Base-by-base conservation (phyloP, 2,329 filamentous ascomycete genomes). In the Fusarium chlamydosporum region DNA sequence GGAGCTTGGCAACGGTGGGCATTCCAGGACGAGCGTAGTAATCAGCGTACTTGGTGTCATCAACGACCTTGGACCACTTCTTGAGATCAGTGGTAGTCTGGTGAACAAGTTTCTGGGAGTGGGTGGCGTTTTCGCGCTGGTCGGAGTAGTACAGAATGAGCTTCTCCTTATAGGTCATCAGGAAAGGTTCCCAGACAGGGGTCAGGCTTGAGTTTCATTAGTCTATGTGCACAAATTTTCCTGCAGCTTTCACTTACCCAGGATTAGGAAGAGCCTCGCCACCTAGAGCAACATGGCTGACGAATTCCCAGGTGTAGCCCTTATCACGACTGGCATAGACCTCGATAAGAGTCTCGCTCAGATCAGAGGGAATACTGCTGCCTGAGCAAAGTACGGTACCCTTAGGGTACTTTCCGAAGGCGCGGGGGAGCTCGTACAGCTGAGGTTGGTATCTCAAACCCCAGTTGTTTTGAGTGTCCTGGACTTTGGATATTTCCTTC, bases 71-170 rank as follows among this genome's bases (percentile, higher is more conserved):
- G 18, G 83, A 83, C 90, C 90, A 93, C 16, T 76, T 85, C 60
- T 81, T 77, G 20, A 91, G 81, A 72, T 92, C 88, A 2, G 78
- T 82, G 3, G 86, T 84, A 16, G 82, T 82, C 76, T 92, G 89
- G 76, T 92, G 89, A 4, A 87, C 83, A 38, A 92, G 82, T 74
- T 92, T 91, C 77, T 92, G 90, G 18, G 90, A 90, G 73, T 92
- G 82, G 2, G 80, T 80, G 7, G 52, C 68, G 37, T 66, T 88
- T 65, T 89, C 89, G 35, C 90, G 85, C 75, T 92, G 91, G 76
- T 92, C 91, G 3, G 89, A 89, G 80, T 92, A 92, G 81, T 91
- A 92, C 71, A 85, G 81, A 35, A 92, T 84, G 18, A 92, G 79
- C 52, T 86, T 81, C 54, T 86, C 82, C 57, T 90, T 79, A 75